Evolutionary conservation across 495 filamentous ascomycete genomes (phyloP), one percentile per base, ranked within the genome.

Genomic region (Penicillium herquei): DNA sequence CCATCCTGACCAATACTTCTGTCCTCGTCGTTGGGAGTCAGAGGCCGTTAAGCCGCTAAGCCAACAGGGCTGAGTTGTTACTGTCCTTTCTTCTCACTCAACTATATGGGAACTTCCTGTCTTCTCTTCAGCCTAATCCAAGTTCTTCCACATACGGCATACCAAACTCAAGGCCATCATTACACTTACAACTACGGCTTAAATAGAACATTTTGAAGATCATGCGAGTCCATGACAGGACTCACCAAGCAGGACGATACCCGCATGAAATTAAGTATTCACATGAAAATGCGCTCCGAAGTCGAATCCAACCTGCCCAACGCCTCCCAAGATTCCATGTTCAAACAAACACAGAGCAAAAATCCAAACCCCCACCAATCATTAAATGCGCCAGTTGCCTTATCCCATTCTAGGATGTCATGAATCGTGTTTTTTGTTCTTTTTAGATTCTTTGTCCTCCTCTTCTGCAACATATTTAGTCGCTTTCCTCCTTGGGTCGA

Each of bases 401-500:
- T 14, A 41, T 52, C 53, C 55, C 63, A 55, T 68, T 46, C 63
- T 68, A 68, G 53, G 56, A 64, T 56, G 45, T 65, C 62, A 50
- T 66, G 59, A 61, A 55, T 63, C 61, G 39, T 26, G 21, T 26
- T 26, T 26, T 63, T 41, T 59, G 34, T 9, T 10, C 34, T 49
- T 47, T 55, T 51, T 26, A 26, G 21, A 26, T 26, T 26, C 21
- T 26, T 26, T 26, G 21, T 26, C 21, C 21, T 26, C 21, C 21
- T 26, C 21, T 51, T 21, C 35, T 3, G 40, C 26, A 41, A 17
- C 32, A 4, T 34, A 11, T 13, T 57, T 62, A 77, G 63, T 77
- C 65, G 52, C 72, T 76, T 55, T 79, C 77, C 49, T 79, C 78
- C 66, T 80, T 79, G 59, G 80, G 67, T 50, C 67, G 61, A 59